These are phyloP conservation scores for Nicotiana attenuata DNA, from an alignment of 257 asterid species.

Conservation along the genomic window DNA sequence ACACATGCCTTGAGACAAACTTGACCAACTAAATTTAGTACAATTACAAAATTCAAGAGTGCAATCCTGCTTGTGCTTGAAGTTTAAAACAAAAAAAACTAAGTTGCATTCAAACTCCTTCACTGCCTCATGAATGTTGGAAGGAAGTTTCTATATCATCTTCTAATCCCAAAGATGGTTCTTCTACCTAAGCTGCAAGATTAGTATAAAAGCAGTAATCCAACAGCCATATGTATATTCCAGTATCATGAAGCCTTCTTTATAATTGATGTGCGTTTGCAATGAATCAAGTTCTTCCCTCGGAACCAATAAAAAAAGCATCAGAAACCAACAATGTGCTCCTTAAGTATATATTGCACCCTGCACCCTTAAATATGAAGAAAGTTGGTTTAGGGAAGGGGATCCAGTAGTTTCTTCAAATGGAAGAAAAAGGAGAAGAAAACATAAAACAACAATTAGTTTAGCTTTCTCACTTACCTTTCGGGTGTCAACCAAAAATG, in stretches of 20 bases:
- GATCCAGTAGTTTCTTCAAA: background rate
- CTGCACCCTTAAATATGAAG: background rate
- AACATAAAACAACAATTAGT: background rate
- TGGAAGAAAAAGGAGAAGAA: background rate
- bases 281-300: background rate
- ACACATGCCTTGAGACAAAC: background rate
- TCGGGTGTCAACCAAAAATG: constrained; percentile 8
- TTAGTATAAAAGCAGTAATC: background rate
- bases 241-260: background rate
- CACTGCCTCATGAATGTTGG: constrained; percentile 1
- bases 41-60: constrained; percentile 6
- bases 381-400: background rate
- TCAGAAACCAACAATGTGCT: background rate
- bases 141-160: background rate
- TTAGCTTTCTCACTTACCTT: constrained; percentile 18
- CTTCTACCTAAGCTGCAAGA: constrained; percentile 7
- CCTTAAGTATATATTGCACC: background rate
- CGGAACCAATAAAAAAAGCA: background rate
- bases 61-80: background rate
- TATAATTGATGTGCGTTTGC: background rate
- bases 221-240: background rate
- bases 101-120: background rate
- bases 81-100: background rate
- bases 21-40: background rate
- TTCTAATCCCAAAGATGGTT: background rate